phyloP scores from a whole-genome alignment of 805 yeast species.

The Kodamaea nitidulidarum region DNA sequence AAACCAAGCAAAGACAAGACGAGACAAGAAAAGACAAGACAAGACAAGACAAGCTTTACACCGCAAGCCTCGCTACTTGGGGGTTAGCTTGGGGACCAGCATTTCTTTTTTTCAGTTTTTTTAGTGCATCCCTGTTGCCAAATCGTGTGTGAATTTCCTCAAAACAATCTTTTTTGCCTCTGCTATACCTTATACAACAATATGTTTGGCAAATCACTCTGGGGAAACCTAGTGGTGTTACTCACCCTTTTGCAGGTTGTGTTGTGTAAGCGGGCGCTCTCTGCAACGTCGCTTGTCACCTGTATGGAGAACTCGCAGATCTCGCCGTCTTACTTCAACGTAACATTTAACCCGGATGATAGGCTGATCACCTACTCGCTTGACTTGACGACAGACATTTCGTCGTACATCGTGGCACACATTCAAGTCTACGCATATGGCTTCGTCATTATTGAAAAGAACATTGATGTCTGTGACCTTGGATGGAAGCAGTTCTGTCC shows the following conservation, averaged over 20 bases:
- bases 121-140: neutral
- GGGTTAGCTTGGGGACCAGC: too few relatives aligned
- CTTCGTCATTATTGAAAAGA: constrained; percentile 56
- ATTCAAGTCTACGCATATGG: constrained; percentile 84
- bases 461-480: constrained; percentile 59
- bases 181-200: neutral
- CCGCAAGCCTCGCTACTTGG: too few relatives aligned
- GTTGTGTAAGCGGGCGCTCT: constrained; percentile 24
- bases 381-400: constrained; percentile 63
- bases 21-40: neutral
- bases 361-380: constrained; percentile 64
- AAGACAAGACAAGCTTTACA: too few relatives aligned
- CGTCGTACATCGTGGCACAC: constrained; percentile 63
- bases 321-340: constrained; percentile 70
- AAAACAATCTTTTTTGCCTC: neutral
- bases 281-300: constrained; percentile 77
- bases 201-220: neutral
- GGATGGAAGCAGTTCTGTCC: constrained; percentile 91
- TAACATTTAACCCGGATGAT: constrained; percentile 69
- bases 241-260: constrained; percentile 4
- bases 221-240: constrained; percentile 3
- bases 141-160: neutral
- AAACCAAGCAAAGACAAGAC: neutral
- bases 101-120: neutral
- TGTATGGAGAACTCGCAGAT: constrained; percentile 77